These are phyloP conservation scores for Jamesozyma gamospora DNA, from an alignment of 805 yeast genomes.

Conservation along the genomic window DNA sequence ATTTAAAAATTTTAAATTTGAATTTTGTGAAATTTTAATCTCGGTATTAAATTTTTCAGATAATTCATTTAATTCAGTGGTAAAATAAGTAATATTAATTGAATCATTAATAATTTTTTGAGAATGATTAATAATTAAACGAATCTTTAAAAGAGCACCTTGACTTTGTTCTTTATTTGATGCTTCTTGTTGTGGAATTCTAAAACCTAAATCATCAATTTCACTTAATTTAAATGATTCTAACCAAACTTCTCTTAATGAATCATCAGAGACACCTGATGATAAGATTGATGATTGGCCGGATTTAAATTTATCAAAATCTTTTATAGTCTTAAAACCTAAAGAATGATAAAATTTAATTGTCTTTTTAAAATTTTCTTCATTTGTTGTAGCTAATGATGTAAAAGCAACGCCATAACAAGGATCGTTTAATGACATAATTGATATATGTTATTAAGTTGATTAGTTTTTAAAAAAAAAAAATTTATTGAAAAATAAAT, in stretches of 20 bases:
- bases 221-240: slow-evolving; percentile 57
- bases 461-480: background rate
- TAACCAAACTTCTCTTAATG: slow-evolving; percentile 62
- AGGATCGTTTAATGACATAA: slow-evolving; percentile 19
- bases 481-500: background rate
- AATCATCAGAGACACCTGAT: slow-evolving; percentile 54
- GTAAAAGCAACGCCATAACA: slow-evolving; percentile 42
- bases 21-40: slow-evolving; percentile 15
- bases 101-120: slow-evolving; percentile 7
- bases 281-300: slow-evolving; percentile 26
- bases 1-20: slow-evolving; percentile 14
- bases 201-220: slow-evolving; percentile 50
- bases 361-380: slow-evolving; percentile 36
- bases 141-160: slow-evolving; percentile 40
- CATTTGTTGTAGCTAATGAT: slow-evolving; percentile 50
- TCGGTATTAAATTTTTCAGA: slow-evolving; percentile 15
- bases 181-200: slow-evolving; percentile 41
- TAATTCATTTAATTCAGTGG: slow-evolving; percentile 30
- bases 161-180: slow-evolving; percentile 31
- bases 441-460: no score
- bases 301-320: slow-evolving; percentile 42
- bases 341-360: slow-evolving; percentile 48
- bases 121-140: slow-evolving; percentile 32
- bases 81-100: slow-evolving; percentile 31
- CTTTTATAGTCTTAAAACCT: slow-evolving; percentile 54